Base-by-base conservation (phyloP, 768 basidiomycete species). In the Mycena pura region DNA sequence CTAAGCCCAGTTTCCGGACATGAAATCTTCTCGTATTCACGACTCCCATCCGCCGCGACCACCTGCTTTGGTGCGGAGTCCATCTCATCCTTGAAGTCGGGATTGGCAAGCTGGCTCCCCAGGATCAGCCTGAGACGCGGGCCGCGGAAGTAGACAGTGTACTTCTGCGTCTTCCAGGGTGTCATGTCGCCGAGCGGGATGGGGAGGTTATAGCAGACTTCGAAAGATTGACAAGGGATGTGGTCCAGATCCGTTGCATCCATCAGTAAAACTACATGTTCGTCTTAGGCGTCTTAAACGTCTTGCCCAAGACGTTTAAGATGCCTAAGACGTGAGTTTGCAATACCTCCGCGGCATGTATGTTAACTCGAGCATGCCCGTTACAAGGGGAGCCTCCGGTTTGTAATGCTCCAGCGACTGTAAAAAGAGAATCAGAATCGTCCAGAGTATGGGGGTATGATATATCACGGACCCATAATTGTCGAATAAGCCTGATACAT, bases 11-110 rank as follows among this genome's bases (percentile, higher is more conserved):
- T 66, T 60, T 7, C 70, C 70, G 0, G 63, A 67, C 66, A 72
- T 71, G 34, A 72, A 62, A 29, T 71, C 62, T 34, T 55, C n/a
- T n/a, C 44, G 39, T 63, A 72, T 14, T 56, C 57, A 0, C 65
- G 63, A 14, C 54, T 64, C 0, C 57, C 60, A 22, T 65, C 50
- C 3, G 39, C 47, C 7, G 57, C 51, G 25, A 53, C 66, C 1
- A 67, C 62, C 3, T 51, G 55, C 24, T 72, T 63, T 1, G 70
- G 67, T 5, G 62, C 60, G 44, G 58, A 71, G 38, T 75, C 73
- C 44, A 75, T 64, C 44, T 73, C 67, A 7, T 28, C 36, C 36
- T 52, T 57, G 55, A 71, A 74, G n/a, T 75, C 73, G 1, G 68
- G 71, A 55, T 73, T 74, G 0, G 40, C 59, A 5, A 74, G 49